phyloP scores from a whole-genome alignment of 208 protist genomes.

The Trypanosoma mega region DNA sequence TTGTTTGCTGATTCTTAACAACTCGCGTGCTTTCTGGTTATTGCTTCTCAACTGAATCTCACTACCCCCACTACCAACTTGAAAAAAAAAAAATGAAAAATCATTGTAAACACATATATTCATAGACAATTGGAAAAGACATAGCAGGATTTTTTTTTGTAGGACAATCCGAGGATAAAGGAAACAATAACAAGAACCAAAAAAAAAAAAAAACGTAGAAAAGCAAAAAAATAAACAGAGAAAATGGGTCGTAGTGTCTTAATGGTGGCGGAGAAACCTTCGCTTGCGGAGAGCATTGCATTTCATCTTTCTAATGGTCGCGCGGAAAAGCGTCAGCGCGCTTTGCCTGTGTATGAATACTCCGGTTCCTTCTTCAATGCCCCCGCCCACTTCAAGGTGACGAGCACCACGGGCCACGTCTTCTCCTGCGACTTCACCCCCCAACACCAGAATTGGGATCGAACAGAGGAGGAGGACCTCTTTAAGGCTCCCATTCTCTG shows the following conservation, averaged over 20 bases:
- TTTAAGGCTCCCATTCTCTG: conserved; percentile 83
- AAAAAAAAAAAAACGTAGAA: no score
- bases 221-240: background rate
- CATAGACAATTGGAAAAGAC: no score
- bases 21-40: background rate
- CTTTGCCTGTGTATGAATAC: conserved; percentile 89
- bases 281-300: conserved; percentile 89
- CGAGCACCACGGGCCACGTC: conserved; percentile 90
- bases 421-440: conserved; percentile 90
- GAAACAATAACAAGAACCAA: no score
- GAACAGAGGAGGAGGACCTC: conserved; percentile 80
- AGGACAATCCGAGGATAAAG: no score
- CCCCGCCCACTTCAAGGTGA: conserved; percentile 81
- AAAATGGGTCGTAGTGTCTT: conserved; percentile 67
- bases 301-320: conserved; percentile 82
- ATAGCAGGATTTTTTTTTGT: no score
- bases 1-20: no score
- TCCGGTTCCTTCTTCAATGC: conserved; percentile 57
- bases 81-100: no score
- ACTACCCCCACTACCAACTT: no score
- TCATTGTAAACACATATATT: no score
- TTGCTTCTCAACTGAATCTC: background rate
- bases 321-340: conserved; percentile 56
- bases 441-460: conserved; percentile 89
- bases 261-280: conserved; percentile 96